phyloP scores from a whole-genome alignment of 768 basidiomycete genomes.

The Podaxis carcinomalis region DNA sequence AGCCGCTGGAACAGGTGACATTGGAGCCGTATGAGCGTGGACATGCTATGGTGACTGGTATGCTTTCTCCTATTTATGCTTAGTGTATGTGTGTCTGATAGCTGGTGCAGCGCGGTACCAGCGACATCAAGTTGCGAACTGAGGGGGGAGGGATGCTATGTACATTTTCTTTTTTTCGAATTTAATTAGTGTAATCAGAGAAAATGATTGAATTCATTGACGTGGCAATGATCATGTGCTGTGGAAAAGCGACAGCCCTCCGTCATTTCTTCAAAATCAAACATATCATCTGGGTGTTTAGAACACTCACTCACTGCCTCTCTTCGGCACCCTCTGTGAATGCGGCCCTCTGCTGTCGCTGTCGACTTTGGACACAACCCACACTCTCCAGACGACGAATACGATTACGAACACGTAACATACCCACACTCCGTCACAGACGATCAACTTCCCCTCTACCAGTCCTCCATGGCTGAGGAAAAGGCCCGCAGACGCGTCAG shows the following conservation, averaged over 20 bases:
- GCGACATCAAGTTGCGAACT: constrained; percentile 19
- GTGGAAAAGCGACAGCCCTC: neutral
- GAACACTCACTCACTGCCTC: neutral
- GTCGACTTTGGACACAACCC: constrained; percentile 62
- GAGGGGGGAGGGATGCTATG: neutral
- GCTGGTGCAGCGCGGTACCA: constrained; percentile 19
- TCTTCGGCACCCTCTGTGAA: constrained; percentile 28
- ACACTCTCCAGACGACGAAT: constrained; percentile 59
- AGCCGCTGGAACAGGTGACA: constrained; percentile 94
- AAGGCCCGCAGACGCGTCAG: constrained; percentile 56
- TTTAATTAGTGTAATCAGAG: neutral
- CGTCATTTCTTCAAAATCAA: neutral
- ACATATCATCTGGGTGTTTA: neutral
- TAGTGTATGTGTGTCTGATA: constrained; percentile 37
- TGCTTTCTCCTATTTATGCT: constrained; percentile 36
- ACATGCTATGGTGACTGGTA: constrained; percentile 87
- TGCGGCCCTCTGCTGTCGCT: constrained; percentile 63
- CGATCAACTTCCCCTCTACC: constrained; percentile 13
- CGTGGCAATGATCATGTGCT: constrained; percentile 9
- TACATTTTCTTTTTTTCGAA: neutral
- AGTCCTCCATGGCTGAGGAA: constrained; percentile 46
- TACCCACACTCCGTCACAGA: constrained; percentile 38
- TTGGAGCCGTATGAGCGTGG: constrained; percentile 91
- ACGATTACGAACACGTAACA: constrained; percentile 71
- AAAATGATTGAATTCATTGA: constrained; percentile 1